Conservation (phyloP, 208 protist genomes). For the Leishmania braziliensis region DNA sequence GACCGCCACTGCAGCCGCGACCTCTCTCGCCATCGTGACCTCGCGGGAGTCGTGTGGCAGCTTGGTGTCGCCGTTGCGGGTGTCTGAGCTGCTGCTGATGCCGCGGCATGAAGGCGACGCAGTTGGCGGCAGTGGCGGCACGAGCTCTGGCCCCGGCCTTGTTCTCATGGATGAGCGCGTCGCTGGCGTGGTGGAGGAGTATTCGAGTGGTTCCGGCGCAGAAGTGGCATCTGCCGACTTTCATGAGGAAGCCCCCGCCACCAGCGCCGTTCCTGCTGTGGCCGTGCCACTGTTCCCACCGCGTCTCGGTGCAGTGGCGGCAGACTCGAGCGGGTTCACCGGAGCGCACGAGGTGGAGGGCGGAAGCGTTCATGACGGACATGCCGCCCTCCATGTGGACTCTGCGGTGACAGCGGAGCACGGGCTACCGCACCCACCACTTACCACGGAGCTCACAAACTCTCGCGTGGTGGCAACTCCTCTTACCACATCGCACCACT, state of each 20-base stretch:
- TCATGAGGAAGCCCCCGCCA: background rate
- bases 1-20: background rate
- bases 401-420: background rate
- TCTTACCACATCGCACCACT: background rate
- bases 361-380: background rate
- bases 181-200: background rate
- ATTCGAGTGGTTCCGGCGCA: background rate
- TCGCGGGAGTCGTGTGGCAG: background rate
- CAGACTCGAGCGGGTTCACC: background rate
- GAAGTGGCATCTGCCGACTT: background rate
- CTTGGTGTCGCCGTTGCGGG: background rate
- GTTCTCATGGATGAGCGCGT: background rate
- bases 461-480: background rate
- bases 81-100: background rate
- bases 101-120: background rate
- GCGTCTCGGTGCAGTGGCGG: background rate
- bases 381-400: background rate
- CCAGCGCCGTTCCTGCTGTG: background rate
- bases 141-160: background rate
- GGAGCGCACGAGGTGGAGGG: background rate
- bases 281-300: background rate
- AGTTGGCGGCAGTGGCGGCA: background rate
- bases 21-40: background rate
- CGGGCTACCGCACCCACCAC: too few relatives aligned
- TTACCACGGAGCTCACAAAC: background rate